These are phyloP conservation scores for Syzygium oleosum DNA, from an alignment of 345 rosid genomes.

Conservation along the genomic window DNA sequence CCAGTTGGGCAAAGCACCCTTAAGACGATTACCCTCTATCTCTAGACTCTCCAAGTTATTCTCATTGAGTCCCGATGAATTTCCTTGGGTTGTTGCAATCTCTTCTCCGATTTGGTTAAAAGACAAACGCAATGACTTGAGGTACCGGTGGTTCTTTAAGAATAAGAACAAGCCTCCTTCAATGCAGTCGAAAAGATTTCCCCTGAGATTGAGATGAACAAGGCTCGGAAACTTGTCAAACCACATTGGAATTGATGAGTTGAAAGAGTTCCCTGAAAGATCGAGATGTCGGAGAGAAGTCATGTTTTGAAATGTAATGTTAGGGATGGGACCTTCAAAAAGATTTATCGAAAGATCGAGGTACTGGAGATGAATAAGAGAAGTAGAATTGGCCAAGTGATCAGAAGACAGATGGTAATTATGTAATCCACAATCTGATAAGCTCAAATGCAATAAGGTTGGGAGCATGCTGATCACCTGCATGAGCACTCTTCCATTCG, in stretches of 20 bases:
- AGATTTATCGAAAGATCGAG: neutral
- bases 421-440: neutral
- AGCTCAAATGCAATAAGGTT: neutral
- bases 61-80: accelerated
- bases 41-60: accelerated
- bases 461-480: neutral
- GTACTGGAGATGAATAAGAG: neutral
- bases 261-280: neutral
- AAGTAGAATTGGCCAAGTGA: neutral
- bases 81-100: neutral
- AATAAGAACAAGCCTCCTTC: neutral
- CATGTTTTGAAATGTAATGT: neutral
- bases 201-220: accelerated
- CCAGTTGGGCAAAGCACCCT: neutral
- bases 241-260: neutral
- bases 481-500: neutral
- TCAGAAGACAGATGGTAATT: accelerated
- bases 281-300: neutral
- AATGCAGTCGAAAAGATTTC: accelerated
- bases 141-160: neutral
- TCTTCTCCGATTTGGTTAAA: accelerated
- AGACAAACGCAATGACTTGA: accelerated
- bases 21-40: accelerated
- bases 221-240: neutral
- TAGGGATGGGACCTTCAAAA: neutral